Conservation (phyloP, 2,329 filamentous ascomycete species). For the Tothia fuscella region DNA sequence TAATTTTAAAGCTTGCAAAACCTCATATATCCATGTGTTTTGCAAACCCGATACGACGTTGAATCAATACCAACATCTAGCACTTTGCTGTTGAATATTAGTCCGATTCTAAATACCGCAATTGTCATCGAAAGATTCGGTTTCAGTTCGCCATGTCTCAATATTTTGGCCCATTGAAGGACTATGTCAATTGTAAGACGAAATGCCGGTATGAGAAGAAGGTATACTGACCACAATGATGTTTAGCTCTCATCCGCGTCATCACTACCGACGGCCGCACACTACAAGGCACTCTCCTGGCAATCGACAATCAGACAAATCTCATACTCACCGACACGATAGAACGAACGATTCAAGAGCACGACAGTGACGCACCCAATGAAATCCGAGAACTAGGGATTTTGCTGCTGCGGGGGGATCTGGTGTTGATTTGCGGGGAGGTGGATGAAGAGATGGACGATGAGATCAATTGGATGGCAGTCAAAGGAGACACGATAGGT, state of each 20-base stretch:
- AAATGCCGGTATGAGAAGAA: too few relatives aligned
- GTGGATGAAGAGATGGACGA: constrained; percentile 82
- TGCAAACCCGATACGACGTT: too few relatives aligned
- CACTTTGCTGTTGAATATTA: too few relatives aligned
- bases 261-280: constrained; percentile 88
- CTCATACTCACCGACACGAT: constrained; percentile 72
- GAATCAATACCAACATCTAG: too few relatives aligned
- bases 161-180: too few relatives aligned
- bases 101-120: too few relatives aligned
- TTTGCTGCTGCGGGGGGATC: constrained; percentile 88
- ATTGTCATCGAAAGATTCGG: too few relatives aligned
- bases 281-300: constrained; percentile 60
- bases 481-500: constrained; percentile 73
- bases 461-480: constrained; percentile 86
- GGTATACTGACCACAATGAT: too few relatives aligned
- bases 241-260: constrained; percentile 75
- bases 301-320: constrained; percentile 86
- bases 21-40: too few relatives aligned
- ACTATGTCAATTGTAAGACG: too few relatives aligned
- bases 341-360: constrained; percentile 80
- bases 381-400: constrained; percentile 73
- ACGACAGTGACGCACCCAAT: constrained; percentile 71
- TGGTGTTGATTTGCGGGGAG: constrained; percentile 79
- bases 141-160: too few relatives aligned
- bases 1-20: too few relatives aligned